Conservation (phyloP, 345 rosid species). For the Salix purpurea region DNA sequence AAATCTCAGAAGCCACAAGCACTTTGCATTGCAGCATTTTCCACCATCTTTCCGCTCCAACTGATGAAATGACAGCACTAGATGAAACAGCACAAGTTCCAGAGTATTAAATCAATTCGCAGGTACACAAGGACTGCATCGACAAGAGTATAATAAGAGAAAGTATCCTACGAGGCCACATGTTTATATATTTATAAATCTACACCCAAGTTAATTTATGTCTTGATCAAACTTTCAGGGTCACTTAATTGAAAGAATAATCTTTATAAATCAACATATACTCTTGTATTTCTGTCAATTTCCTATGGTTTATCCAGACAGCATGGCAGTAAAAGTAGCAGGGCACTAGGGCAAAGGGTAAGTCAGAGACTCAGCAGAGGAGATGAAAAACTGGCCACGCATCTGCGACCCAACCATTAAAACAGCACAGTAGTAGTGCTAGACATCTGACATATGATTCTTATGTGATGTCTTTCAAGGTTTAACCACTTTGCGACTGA, state of each 20-base stretch:
- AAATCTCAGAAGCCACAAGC: background rate
- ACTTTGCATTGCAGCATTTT: conserved; percentile 8
- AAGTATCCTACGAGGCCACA: background rate
- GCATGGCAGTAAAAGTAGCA: conserved; percentile 24
- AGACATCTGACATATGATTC: conserved; percentile 23
- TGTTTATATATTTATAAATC: background rate
- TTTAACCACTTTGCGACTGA: conserved; percentile 9
- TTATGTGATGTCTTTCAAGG: conserved; percentile 17
- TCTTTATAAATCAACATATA: background rate
- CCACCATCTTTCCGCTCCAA: conserved; percentile 1
- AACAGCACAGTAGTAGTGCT: conserved; percentile 4
- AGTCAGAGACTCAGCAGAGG: conserved; percentile 18
- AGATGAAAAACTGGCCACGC: conserved; percentile 11
- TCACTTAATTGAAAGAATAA: background rate
- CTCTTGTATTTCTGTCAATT: background rate
- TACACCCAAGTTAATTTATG: background rate
- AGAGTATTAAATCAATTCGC: background rate
- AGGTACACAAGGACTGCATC: background rate
- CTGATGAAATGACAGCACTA: conserved; percentile 22
- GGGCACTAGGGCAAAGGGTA: background rate
- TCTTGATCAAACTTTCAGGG: background rate
- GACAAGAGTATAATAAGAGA: background rate
- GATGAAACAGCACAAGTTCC: background rate
- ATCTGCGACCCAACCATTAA: conserved; percentile 16
- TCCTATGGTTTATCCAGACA: background rate